Conservation (phyloP, 441 rosid species). For the Arabidopsis lyrata region DNA sequence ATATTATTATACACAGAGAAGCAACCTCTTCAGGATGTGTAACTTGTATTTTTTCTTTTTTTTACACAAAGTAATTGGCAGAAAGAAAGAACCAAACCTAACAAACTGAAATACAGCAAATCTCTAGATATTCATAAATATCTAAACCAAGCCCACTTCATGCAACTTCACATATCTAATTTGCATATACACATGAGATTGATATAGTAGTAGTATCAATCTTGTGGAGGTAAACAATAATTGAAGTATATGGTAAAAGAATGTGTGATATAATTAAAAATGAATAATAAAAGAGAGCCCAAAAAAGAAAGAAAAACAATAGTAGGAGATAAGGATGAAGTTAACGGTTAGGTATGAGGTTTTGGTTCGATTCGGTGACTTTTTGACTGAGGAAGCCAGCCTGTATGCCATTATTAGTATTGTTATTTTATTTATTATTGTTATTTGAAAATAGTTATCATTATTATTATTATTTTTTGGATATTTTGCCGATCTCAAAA, state of each 20-base stretch:
- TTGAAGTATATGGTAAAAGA: constrained; percentile 18
- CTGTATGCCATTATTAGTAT: constrained; percentile 34
- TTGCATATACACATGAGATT: neutral
- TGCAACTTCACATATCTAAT: constrained; percentile 11
- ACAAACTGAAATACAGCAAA: constrained; percentile 28
- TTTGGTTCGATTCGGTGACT: constrained; percentile 41
- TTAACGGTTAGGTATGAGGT: constrained; percentile 38
- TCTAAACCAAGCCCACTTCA: neutral
- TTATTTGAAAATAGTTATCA: neutral
- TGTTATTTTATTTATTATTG: neutral
- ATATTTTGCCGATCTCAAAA: constrained; percentile 33
- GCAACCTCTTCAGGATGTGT: constrained; percentile 24
- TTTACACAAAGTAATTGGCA: constrained; percentile 20
- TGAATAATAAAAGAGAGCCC: neutral
- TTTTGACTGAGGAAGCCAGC: constrained; percentile 41
- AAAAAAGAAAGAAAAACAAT: neutral
- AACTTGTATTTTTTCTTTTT: neutral
- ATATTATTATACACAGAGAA: neutral
- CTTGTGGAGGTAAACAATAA: constrained; percentile 10
- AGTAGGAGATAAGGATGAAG: constrained; percentile 23
- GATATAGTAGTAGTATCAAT: too few species aligned
- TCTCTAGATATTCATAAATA: constrained; percentile 2
- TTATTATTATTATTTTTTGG: constrained; percentile 14
- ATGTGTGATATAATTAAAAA: constrained; percentile 24
- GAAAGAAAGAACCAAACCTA: constrained; percentile 27